A percentile compares a stretch with the other conserved stretches of the same genome.
Evolutionary conservation across 2,329 filamentous ascomycete genomes (phyloP).

Genomic region (Aspergillus ustus): DNA sequence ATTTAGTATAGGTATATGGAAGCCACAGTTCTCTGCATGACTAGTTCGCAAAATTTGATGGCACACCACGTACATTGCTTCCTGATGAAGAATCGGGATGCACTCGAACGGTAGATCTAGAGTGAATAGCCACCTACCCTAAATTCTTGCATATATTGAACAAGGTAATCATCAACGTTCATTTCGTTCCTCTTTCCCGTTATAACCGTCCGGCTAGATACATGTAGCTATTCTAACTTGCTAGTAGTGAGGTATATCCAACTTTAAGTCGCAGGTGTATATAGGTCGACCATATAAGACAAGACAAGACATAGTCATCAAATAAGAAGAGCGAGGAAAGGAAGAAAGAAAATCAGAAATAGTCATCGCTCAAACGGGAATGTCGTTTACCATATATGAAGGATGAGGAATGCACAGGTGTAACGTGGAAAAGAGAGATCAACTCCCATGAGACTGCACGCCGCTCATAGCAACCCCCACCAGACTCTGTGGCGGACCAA

Average conservation of each 20-base stretch:
- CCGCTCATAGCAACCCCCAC: constrained; percentile 43
- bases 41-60: neutral
- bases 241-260: constrained; percentile 20
- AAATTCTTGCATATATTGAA: neutral
- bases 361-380: constrained; percentile 3
- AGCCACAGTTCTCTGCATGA: neutral
- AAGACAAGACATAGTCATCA: neutral
- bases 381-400: neutral
- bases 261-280: neutral
- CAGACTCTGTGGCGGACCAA: constrained; percentile 40
- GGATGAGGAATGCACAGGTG: no score
- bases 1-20: neutral
- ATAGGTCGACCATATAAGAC: constrained; percentile 16
- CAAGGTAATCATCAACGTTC: neutral
- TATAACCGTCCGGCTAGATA: constrained; percentile 2
- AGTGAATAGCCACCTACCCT: no score
- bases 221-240: neutral
- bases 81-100: neutral
- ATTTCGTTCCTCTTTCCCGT: neutral
- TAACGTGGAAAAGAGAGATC: neutral
- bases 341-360: neutral
- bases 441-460: constrained; percentile 30
- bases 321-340: neutral
- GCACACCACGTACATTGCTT: neutral
- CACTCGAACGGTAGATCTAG: no score